Evolutionary conservation across 2,329 filamentous ascomycete genomes (phyloP).

Genomic region (Alternaria novae-zelandiae): DNA sequence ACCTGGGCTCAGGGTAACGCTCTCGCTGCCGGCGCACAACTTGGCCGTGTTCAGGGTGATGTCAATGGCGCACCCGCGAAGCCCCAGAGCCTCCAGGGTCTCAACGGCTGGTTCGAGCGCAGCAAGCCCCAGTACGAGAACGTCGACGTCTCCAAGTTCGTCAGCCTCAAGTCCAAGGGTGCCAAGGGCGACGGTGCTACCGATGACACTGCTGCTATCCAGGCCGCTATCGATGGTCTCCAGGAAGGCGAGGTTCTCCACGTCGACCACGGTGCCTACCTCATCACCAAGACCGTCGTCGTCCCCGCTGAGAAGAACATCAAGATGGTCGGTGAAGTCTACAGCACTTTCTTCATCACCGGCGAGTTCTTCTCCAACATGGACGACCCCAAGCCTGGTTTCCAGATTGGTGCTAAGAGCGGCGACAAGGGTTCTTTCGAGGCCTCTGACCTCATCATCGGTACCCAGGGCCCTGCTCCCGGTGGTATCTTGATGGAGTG

Average conservation of each 20-base stretch:
- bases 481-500: slow-evolving; percentile 92
- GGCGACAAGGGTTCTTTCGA: slow-evolving; percentile 83
- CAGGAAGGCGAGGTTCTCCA: slow-evolving; percentile 67
- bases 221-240: slow-evolving; percentile 74
- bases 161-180: slow-evolving; percentile 82
- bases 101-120: slow-evolving; percentile 76
- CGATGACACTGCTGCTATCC: slow-evolving; percentile 86
- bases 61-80: slow-evolving; percentile 60
- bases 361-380: slow-evolving; percentile 76
- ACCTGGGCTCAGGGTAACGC: slow-evolving; percentile 82
- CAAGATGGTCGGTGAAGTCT: slow-evolving; percentile 89
- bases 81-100: slow-evolving; percentile 69
- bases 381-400: slow-evolving; percentile 79
- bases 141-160: slow-evolving; percentile 70
- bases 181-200: slow-evolving; percentile 86
- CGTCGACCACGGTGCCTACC: slow-evolving; percentile 69
- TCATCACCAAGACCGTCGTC: slow-evolving; percentile 65
- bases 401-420: slow-evolving; percentile 75
- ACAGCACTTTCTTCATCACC: slow-evolving; percentile 85
- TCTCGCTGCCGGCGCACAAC: slow-evolving; percentile 61
- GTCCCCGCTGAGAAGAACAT: slow-evolving; percentile 70
- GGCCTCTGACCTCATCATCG: slow-evolving; percentile 85
- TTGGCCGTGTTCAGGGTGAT: slow-evolving; percentile 64
- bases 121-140: slow-evolving; percentile 88
- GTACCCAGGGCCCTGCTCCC: slow-evolving; percentile 81